Evolutionary conservation across 441 rosid genomes (phyloP).

Genomic region (Arabidopsis lyrata): DNA sequence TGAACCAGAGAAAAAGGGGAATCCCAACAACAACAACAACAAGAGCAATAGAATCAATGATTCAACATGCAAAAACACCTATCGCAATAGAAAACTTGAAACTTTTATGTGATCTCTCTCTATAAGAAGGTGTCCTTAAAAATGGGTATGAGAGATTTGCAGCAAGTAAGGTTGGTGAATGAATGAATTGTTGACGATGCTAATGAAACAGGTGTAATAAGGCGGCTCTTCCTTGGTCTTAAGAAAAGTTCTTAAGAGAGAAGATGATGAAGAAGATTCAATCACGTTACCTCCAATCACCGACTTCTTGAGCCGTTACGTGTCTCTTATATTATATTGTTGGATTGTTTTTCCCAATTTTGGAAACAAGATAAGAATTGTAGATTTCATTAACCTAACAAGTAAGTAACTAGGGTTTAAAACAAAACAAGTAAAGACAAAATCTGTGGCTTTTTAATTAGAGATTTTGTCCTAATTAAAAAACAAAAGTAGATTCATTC

Average conservation of each 20-base stretch:
- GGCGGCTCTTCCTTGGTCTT: constrained; percentile 11
- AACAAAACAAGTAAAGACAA: neutral
- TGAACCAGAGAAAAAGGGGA: neutral
- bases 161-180: too few relatives aligned
- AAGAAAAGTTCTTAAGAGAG: neutral
- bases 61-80: constrained; percentile 21
- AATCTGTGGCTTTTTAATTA: neutral
- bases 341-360: neutral
- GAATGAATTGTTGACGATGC: neutral
- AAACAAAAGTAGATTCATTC: neutral
- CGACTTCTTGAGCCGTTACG: constrained; percentile 38
- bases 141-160: too few relatives aligned
- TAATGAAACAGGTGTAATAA: neutral
- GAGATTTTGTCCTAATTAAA: neutral
- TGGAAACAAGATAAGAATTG: too few relatives aligned
- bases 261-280: constrained; percentile 25
- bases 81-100: constrained; percentile 8
- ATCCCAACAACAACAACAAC: neutral
- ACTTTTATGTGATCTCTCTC: neutral
- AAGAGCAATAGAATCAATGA: neutral
- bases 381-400: too few relatives aligned
- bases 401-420: too few relatives aligned
- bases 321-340: too few relatives aligned
- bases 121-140: neutral
- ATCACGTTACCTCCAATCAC: constrained; percentile 40